phyloP scores from a whole-genome alignment of 768 basidiomycete genomes.

The Hortiboletus campestris region DNA sequence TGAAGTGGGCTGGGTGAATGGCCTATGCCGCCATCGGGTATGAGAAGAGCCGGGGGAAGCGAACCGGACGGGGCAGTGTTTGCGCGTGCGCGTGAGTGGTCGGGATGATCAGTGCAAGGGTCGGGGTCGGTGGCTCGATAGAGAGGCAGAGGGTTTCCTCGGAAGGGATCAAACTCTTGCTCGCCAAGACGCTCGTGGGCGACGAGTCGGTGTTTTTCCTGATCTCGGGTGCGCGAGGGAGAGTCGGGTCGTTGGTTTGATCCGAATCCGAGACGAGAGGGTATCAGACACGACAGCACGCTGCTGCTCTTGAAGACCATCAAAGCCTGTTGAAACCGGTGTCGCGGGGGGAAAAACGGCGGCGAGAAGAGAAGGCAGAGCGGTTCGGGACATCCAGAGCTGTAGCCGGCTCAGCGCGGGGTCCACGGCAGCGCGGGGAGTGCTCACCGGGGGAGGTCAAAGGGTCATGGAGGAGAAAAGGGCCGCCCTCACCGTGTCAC shows the following conservation, averaged over 20 bases:
- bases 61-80: conserved; percentile 25
- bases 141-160: conserved; percentile 22
- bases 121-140: no score
- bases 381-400: background rate
- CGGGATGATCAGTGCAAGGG: background rate
- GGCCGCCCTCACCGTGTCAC: conserved; percentile 19
- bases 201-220: conserved; percentile 34
- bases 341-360: background rate
- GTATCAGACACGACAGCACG: conserved; percentile 36
- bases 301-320: conserved; percentile 37
- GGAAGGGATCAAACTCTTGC: conserved; percentile 31
- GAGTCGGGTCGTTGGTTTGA: conserved; percentile 15
- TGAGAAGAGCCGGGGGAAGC: conserved; percentile 42
- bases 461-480: conserved; percentile 7
- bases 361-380: background rate
- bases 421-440: no score
- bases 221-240: background rate
- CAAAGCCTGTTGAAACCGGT: background rate
- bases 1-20: conserved; percentile 49
- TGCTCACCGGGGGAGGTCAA: no score
- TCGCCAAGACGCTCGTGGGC: conserved; percentile 42
- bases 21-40: conserved; percentile 58
- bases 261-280: conserved; percentile 36
- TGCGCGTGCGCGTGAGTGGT: conserved; percentile 28
- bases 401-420: no score